Evolutionary conservation across 345 rosid species (phyloP).

Genomic region (Ceriops decandra): DNA sequence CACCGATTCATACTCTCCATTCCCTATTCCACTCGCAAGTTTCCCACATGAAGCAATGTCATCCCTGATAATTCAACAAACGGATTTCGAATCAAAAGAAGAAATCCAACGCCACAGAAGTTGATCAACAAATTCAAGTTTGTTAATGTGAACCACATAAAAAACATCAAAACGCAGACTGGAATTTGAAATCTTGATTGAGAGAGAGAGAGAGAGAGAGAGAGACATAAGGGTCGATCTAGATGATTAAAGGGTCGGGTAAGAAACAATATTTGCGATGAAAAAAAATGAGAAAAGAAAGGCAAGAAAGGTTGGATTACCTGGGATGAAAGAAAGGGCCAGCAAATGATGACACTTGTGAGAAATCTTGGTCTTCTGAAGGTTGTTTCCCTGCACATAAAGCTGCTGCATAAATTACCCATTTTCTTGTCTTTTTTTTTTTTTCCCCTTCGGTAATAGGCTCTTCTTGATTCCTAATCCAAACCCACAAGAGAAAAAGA

Average conservation of each 20-base stretch:
- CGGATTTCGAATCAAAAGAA: background rate
- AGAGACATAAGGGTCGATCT: background rate
- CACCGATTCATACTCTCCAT: background rate
- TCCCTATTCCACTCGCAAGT: slow-evolving; percentile 7
- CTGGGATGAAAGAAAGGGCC: slow-evolving; percentile 17
- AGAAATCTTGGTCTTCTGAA: slow-evolving; percentile 16
- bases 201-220: background rate
- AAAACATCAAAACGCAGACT: slow-evolving; percentile 5
- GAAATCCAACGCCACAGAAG: background rate
- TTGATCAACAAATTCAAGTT: background rate
- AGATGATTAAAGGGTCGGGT: background rate
- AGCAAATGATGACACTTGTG: slow-evolving; percentile 11
- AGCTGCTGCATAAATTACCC: background rate
- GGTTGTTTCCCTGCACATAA: slow-evolving; percentile 25
- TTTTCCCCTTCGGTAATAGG: too few relatives aligned
- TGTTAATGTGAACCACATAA: background rate
- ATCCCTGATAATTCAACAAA: slow-evolving; percentile 14
- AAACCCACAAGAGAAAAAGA: background rate
- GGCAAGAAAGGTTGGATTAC: slow-evolving; percentile 10
- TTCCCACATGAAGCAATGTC: slow-evolving; percentile 12
- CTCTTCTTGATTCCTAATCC: background rate
- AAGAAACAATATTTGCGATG: background rate
- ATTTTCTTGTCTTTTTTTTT: background rate
- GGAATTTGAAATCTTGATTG: background rate
- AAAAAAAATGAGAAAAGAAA: background rate